Evolutionary conservation across 805 yeast species (phyloP), one percentile per base, ranked within the genome.

Genomic region (Pichia membranifaciens): DNA sequence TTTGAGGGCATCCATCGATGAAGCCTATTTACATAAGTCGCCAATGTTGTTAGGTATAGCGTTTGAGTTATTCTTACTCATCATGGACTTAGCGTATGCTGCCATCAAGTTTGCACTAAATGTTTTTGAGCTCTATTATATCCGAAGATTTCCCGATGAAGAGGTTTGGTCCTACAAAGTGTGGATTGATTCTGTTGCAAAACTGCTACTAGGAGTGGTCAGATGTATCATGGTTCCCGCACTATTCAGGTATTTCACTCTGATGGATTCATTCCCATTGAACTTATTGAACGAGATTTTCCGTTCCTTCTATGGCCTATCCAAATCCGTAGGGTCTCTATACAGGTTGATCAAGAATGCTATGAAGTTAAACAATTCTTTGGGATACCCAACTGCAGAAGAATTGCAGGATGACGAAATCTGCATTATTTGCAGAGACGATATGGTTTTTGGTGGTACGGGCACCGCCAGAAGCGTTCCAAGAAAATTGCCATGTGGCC

Each of bases 351-450:
- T 70, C 49, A 69, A 67, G 47, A 74, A 75, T 16, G 67, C 84
- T 10, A 76, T 76, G 42, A 78, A 81, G 55, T 68, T 93, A 58
- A 88, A 85, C 52, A 69, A 72, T 23, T 78, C 75, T 52, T 70
- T 93, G 44, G 67, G 69, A 7, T 75, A 79, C 50, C 95, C 96
- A 3, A 69, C 82, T 0, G 70, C 64, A 12, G 76, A 68, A 25
- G 90, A 86, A 39, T 69, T 86, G 48, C 75, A 68, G 6, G 73
- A 79, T 17, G 81, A 78, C 52, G 84, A 82, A 61, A 60, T 86
- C 22, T 85, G 99, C 66, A 88, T 88, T 51, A 84, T 91, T 36
- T 91, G 99, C 67, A 80, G 96, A 56, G 98, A 93, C 55, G 96
- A 87, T 51, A 84, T 91, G 91, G 63, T 71, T 5, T 59, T 79